Percentiles rank a stretch among this genome's conserved stretches.
Conservation (phyloP, 306 rosid genomes). For the Prunus mume region DNA sequence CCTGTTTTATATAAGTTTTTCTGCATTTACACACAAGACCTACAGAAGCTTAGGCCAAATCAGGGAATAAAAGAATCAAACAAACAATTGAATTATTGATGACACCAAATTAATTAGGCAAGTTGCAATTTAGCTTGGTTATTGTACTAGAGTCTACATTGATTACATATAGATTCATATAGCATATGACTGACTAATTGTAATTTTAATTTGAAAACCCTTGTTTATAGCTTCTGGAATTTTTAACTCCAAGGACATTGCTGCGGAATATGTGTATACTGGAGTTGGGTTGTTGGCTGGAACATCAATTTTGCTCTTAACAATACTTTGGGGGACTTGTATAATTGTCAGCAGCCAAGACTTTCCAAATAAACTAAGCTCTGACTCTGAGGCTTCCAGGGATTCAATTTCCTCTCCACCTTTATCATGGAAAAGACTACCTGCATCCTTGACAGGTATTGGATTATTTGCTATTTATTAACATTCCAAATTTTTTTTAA, state of each 20-base stretch:
- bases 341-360: conserved; percentile 7
- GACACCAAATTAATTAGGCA: too few species aligned
- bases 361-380: neutral
- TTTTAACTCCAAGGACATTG: conserved; percentile 13
- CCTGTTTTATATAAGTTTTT: too few species aligned
- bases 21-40: too few species aligned
- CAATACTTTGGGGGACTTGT: conserved; percentile 16
- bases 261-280: conserved; percentile 11
- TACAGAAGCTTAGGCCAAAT: too few species aligned
- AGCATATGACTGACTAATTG: neutral
- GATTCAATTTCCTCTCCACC: neutral
- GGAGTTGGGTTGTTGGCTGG: conserved; percentile 22
- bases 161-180: too few species aligned
- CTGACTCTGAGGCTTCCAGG: neutral
- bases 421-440: conserved; percentile 3
- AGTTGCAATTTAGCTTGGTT: too few species aligned
- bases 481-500: too few species aligned
- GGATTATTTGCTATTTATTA: too few species aligned
- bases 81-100: too few species aligned
- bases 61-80: too few species aligned
- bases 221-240: conserved; percentile 10
- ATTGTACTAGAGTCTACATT: too few species aligned
- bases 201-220: neutral
- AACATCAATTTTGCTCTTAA: conserved; percentile 16
- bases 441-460: conserved; percentile 2